Base-by-base conservation (phyloP, 164 flowering plant genomes). In the Vitis rotundifolia region DNA sequence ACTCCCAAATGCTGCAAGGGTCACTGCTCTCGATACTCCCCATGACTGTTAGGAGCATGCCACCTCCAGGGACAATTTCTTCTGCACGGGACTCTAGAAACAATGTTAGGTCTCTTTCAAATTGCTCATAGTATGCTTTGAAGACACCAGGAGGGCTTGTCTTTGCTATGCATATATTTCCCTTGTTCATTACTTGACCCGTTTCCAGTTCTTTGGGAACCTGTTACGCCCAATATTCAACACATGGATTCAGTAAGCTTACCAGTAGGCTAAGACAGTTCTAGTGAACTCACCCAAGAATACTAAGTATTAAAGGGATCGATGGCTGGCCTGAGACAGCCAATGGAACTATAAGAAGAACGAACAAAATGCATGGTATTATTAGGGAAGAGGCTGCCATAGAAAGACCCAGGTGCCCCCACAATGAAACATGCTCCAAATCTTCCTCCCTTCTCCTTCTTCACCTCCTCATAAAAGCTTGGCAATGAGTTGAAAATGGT, bases 331-430 rank as follows among this genome's bases (percentile, higher is more conserved):
- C 74, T 71, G 19, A 48, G 78, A 71, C 28, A 71, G 70, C 67
- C 67, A 76, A 3, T 59, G 70, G 3, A 71, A 62, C 62, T 10
- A 19, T 71, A 67, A 19, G 75, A 76, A 54, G 78, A 76, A 44
- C 71, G 75, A 50, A 76, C 59, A 62, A 76, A 62, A 22, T 71
- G 75, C 6, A 76, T 8, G 26, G 11, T 51, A 14, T 50, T 53
- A 53, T 18, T 54, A 0, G 75, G 78, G 11, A 76, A 76, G 8
- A 76, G 75, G 19, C 78, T 71, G 6, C 75, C 71, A 47, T 76
- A 71, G 67, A 75, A 75, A 49, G 68, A 49, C 0, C 78, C 78
- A 2, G 78, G 75, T 2, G 44, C 56, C 10, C 67, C 78, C 0
- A 58, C 11, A 1, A 75, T 8, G 64, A 66, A 75, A 47, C 74